Percentiles rank a stretch among this genome's conserved stretches.
Evolutionary conservation across 768 basidiomycete genomes (phyloP).

Genomic region (Glaciozyma antarctica): DNA sequence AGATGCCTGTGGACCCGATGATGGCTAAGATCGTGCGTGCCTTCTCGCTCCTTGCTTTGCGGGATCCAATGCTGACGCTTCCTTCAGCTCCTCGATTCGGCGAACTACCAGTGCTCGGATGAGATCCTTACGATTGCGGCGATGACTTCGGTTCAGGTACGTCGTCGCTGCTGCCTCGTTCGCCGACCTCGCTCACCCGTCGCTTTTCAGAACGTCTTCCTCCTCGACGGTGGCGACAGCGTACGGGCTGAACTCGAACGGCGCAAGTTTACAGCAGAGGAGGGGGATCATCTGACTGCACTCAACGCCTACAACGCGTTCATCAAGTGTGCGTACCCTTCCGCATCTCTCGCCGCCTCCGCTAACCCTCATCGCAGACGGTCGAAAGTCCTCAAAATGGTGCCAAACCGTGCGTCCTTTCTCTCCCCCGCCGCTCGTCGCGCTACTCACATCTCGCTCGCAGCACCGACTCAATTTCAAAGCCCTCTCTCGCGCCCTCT

Average conservation of each 20-base stretch:
- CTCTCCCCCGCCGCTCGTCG: not conserved
- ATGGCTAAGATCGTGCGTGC: conserved; percentile 80
- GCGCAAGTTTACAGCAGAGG: conserved; percentile 93
- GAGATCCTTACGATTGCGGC: conserved; percentile 93
- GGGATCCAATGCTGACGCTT: not conserved
- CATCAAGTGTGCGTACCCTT: conserved; percentile 49
- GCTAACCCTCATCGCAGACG: conserved; percentile 16
- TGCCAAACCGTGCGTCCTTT: conserved; percentile 52
- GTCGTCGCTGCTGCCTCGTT: conserved; percentile 4
- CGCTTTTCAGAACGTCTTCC: conserved; percentile 66
- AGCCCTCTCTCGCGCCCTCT: conserved; percentile 84
- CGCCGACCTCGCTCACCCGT: not conserved
- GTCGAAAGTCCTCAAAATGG: conserved; percentile 72
- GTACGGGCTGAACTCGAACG: conserved; percentile 84
- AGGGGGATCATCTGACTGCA: conserved; percentile 93
- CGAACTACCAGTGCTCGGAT: conserved; percentile 79
- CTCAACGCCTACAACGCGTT: conserved; percentile 96
- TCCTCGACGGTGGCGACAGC: conserved; percentile 75
- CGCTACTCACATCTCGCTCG: not conserved
- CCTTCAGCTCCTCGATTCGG: conserved; percentile 69
- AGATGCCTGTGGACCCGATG: conserved; percentile 85
- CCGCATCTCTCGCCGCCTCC: not conserved
- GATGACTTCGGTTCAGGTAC: conserved; percentile 82
- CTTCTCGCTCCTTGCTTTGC: not conserved
- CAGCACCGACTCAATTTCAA: conserved; percentile 81